These are phyloP conservation scores for Ogataea allantospora DNA, from an alignment of 805 yeast species.

Conservation along the genomic window DNA sequence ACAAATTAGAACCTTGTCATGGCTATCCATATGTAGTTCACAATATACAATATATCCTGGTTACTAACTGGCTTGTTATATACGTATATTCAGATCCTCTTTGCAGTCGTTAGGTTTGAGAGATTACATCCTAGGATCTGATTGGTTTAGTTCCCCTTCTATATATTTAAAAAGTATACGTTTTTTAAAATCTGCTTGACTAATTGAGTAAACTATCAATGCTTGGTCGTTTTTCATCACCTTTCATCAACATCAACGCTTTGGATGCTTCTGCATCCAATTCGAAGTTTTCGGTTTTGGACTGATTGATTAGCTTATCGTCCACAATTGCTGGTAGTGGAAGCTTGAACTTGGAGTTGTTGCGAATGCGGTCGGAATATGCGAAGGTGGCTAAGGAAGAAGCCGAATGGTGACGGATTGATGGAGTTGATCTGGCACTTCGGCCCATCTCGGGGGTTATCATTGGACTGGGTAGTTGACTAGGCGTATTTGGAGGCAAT, in stretches of 20 bases:
- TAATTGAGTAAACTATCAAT: slow-evolving; percentile 22
- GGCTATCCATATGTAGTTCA: no score
- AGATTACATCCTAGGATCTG: no score
- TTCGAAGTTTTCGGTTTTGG: neutral
- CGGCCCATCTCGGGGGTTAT: slow-evolving; percentile 17
- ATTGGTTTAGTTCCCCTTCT: no score
- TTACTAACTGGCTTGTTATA: no score
- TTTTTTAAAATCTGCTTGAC: slow-evolving; percentile 1
- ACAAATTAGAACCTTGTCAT: no score
- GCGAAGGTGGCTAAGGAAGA: slow-evolving; percentile 1
- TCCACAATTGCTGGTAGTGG: slow-evolving; percentile 31
- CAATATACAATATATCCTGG: no score
- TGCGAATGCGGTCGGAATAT: neutral
- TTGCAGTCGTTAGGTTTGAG: no score
- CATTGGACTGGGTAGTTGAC: slow-evolving; percentile 23
- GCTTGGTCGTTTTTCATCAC: slow-evolving; percentile 18
- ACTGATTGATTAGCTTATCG: slow-evolving; percentile 2
- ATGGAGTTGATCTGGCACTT: slow-evolving; percentile 2
- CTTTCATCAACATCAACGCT: slow-evolving; percentile 20
- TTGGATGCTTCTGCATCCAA: slow-evolving; percentile 9
- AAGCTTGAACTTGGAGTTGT: slow-evolving; percentile 17
- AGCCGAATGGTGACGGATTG: slow-evolving; percentile 11
- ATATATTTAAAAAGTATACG: neutral
- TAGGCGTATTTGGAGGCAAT: neutral
- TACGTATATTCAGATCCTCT: no score